Percentiles rank a stretch among this genome's conserved stretches.
These are phyloP conservation scores for Aquilaria malaccensis DNA, from an alignment of 345 rosid species.

Conservation along the genomic window DNA sequence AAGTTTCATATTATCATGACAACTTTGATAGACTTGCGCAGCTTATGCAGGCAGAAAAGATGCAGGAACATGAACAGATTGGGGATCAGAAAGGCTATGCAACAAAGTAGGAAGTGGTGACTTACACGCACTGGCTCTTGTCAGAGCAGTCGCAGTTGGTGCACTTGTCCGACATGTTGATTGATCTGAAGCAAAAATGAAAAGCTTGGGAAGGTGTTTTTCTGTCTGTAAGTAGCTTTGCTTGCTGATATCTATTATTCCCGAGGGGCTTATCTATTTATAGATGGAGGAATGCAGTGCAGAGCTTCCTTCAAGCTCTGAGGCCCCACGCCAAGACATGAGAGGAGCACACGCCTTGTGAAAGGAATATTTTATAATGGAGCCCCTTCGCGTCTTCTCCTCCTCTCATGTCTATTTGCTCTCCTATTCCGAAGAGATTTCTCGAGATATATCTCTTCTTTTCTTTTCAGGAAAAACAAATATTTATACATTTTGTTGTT, in stretches of 20 bases:
- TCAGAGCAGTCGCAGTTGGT: constrained; percentile 79
- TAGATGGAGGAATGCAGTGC: constrained; percentile 21
- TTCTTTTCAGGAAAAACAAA: not conserved
- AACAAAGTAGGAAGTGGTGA: not conserved
- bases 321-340: constrained; percentile 15
- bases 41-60: not conserved
- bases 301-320: not conserved
- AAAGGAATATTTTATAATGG: constrained; percentile 42
- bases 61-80: too few species aligned
- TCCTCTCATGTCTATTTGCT: constrained; percentile 57
- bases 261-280: constrained; percentile 29
- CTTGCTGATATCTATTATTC: constrained; percentile 15
- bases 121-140: constrained; percentile 74
- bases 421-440: not conserved
- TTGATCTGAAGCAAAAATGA: not conserved
- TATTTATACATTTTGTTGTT: not conserved
- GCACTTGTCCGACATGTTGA: constrained; percentile 67
- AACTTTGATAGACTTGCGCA: too few species aligned
- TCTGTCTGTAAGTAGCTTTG: not conserved
- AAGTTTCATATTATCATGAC: too few species aligned
- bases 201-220: not conserved
- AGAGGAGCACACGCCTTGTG: constrained; percentile 42
- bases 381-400: constrained; percentile 28
- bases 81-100: too few species aligned
- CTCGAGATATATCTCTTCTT: not conserved